Evolutionary conservation across 108 stramenopile species (phyloP), one percentile per base, ranked within the genome.

Genomic region (Fistulifera solaris): DNA sequence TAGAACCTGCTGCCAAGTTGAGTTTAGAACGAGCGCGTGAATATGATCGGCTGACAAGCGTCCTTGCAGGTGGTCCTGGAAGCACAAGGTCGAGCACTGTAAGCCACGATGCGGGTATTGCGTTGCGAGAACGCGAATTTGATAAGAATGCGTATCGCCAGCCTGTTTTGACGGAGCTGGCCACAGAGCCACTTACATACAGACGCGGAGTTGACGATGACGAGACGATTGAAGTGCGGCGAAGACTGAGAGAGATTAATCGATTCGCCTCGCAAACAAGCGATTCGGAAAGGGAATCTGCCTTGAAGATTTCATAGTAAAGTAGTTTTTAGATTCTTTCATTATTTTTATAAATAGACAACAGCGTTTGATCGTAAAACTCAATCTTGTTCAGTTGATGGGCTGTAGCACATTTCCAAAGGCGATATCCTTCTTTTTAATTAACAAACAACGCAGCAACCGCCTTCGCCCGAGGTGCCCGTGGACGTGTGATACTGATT

Each of bases 1-100:
- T 64, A 62, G 71, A 75, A 44, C 84, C 87, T 17, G 80, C 78
- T 40, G 77, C 61, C 26, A 72, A 70, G 58, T 54, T 93, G 26
- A 76, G 73, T 60, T 57, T 93, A 54, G 91, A 93, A 67, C 77
- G 87, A 14, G 91, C 91, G 13, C 58, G 85, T n/a, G 85, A 86
- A 52, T 75, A 81, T 48, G 91, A 93, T 77, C 73, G 78, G 47
- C 26, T 45, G 6, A 21, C 27, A 12, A 35, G 31, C 31, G 11
- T 45, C 6, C 44, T 45, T 17, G 44, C 16, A 4, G 44, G 21
- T 8, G 31, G 31, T 35, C 31, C 31, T 3, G 31, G 31, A 6
- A 35, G 31, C 31, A 35, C 31, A 6, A 35, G 31, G 8, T 35
- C 31, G 3, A 35, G 31, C 8, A 21, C 17, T 5, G 22, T 26